phyloP scores from a whole-genome alignment of 495 filamentous ascomycete genomes.

The Neurospora hispaniola region DNA sequence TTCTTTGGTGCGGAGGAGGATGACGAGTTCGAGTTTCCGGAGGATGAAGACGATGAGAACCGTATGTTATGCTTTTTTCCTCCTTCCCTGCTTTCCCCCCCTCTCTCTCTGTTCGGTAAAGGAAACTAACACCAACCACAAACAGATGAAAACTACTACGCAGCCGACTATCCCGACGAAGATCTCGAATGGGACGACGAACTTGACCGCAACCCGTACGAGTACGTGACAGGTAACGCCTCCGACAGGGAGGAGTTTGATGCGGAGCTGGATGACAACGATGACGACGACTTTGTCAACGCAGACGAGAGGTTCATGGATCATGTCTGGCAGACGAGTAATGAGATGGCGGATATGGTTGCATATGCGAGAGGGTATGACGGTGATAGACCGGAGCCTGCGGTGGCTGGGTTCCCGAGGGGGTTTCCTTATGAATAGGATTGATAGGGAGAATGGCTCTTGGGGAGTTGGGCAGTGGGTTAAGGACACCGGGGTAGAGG shows the following conservation, averaged over 20 bases:
- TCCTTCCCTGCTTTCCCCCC: background rate
- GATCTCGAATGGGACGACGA: constrained; percentile 46
- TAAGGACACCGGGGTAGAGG: too few species aligned
- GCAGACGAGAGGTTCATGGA: constrained; percentile 8
- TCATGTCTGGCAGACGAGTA: background rate
- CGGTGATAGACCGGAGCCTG: background rate
- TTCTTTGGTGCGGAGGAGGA: constrained; percentile 39
- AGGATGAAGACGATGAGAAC: constrained; percentile 48
- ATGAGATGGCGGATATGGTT: background rate
- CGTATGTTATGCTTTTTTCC: constrained; percentile 3
- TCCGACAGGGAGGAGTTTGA: constrained; percentile 37
- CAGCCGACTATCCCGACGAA: constrained; percentile 46
- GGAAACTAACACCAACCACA: background rate
- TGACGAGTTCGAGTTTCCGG: constrained; percentile 34
- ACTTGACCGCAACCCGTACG: constrained; percentile 33
- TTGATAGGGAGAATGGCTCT: background rate
- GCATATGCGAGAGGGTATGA: background rate
- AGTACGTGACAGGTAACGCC: constrained; percentile 32
- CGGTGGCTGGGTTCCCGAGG: background rate
- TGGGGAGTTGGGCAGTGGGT: background rate
- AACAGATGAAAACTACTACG: constrained; percentile 39
- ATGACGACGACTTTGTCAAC: constrained; percentile 20
- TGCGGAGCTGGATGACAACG: constrained; percentile 10
- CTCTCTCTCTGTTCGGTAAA: background rate
- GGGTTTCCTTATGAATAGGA: background rate